A percentile compares a stretch with the other conserved stretches of the same genome.
Evolutionary conservation across 176 grass and related monocot species (phyloP).

Genomic region (Oryza meridionalis): DNA sequence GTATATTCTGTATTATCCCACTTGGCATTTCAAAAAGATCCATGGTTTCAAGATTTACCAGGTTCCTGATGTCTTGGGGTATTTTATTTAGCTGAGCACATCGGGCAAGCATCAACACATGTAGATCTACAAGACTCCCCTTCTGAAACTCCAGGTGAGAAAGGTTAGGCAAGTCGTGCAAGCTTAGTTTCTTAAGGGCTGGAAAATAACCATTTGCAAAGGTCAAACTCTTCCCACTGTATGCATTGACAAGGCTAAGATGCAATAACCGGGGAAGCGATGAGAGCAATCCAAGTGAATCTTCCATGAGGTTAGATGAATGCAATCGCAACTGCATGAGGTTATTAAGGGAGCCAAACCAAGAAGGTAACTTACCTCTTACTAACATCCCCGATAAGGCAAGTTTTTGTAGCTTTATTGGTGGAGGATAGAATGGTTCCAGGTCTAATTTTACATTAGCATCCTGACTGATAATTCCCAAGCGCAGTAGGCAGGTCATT

Average conservation of each 20-base stretch:
- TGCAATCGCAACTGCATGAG: slow-evolving; percentile 33
- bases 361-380: slow-evolving; percentile 29
- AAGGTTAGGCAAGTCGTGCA: slow-evolving; percentile 33
- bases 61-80: slow-evolving; percentile 46
- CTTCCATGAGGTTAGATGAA: slow-evolving; percentile 44
- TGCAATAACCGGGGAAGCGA: slow-evolving; percentile 39
- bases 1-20: slow-evolving; percentile 35
- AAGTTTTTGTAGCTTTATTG: slow-evolving; percentile 43
- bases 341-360: slow-evolving; percentile 39
- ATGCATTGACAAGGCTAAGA: slow-evolving; percentile 45
- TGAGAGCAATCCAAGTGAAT: slow-evolving; percentile 31
- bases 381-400: slow-evolving; percentile 38
- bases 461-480: slow-evolving; percentile 34
- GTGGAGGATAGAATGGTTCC: slow-evolving; percentile 34
- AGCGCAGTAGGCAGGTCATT: slow-evolving; percentile 35
- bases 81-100: slow-evolving; percentile 41
- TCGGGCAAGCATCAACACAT: not conserved
- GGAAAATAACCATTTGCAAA: slow-evolving; percentile 30
- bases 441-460: slow-evolving; percentile 38
- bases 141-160: slow-evolving; percentile 41
- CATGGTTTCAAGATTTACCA: slow-evolving; percentile 36
- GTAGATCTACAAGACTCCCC: slow-evolving; percentile 28
- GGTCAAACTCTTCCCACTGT: slow-evolving; percentile 8
- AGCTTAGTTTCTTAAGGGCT: slow-evolving; percentile 33
- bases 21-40: slow-evolving; percentile 39